Evolutionary conservation across 164 flowering plant genomes (phyloP).

Genomic region (Kalanchoe fedtschenkoi): DNA sequence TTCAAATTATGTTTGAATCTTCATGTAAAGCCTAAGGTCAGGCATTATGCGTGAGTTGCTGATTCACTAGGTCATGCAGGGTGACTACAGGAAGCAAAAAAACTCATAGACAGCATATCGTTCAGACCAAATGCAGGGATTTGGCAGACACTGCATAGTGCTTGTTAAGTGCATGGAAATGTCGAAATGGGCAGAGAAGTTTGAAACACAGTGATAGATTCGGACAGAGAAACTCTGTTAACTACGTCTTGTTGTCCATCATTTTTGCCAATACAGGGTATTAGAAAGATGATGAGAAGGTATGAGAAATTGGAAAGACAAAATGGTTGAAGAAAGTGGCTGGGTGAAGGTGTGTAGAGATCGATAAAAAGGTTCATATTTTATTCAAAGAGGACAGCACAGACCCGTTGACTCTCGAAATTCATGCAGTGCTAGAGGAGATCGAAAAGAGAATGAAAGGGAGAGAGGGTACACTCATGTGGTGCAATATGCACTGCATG

Average conservation of each 20-base stretch:
- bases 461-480: constrained; percentile 39
- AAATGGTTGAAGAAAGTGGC: constrained; percentile 66
- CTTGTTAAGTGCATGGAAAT: constrained; percentile 64
- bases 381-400: constrained; percentile 57
- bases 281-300: constrained; percentile 48
- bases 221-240: constrained; percentile 58
- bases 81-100: constrained; percentile 47
- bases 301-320: constrained; percentile 34
- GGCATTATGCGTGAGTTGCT: constrained; percentile 81
- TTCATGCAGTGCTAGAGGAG: constrained; percentile 32
- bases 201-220: constrained; percentile 41
- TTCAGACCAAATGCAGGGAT: constrained; percentile 45
- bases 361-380: constrained; percentile 48
- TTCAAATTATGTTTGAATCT: constrained; percentile 25
- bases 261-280: constrained; percentile 52
- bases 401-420: constrained; percentile 39
- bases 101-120: constrained; percentile 54
- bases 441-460: constrained; percentile 55
- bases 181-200: constrained; percentile 53
- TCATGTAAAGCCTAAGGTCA: constrained; percentile 37
- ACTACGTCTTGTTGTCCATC: constrained; percentile 73
- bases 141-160: constrained; percentile 81
- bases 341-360: constrained; percentile 73
- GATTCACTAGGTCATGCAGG: constrained; percentile 83
- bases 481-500: constrained; percentile 43